Percentiles rank a stretch among this genome's conserved stretches.
phyloP scores from a whole-genome alignment of 176 grass and related monocot species.

The Luzula sylvatica region DNA sequence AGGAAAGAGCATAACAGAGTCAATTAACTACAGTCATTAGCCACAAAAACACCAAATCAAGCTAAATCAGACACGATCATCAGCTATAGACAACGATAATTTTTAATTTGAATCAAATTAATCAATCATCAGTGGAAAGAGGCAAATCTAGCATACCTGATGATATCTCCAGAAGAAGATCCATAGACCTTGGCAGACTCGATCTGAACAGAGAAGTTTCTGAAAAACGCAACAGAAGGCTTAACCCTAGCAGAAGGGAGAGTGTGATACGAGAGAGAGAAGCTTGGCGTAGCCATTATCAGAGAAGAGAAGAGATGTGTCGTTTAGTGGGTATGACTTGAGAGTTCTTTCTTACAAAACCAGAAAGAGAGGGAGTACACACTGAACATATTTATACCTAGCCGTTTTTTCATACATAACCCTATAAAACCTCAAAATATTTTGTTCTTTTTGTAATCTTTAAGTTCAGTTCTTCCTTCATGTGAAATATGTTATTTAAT shows the following conservation, averaged over 20 bases:
- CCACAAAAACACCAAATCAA: neutral
- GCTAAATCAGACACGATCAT: conserved; percentile 7
- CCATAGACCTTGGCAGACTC: neutral
- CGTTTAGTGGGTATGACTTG: too few species aligned
- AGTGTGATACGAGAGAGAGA: conserved; percentile 2
- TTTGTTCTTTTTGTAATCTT: too few species aligned
- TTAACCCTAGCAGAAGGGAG: neutral
- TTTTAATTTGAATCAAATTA: neutral
- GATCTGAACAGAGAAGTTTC: neutral
- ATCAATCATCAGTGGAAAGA: neutral
- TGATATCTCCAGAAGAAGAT: neutral
- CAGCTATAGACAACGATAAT: neutral
- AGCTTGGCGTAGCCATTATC: conserved; percentile 15
- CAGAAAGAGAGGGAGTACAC: too few species aligned
- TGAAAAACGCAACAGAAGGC: neutral
- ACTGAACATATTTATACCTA: too few species aligned
- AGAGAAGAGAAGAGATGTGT: too few species aligned
- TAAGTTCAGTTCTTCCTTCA: too few species aligned
- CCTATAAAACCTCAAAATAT: too few species aligned
- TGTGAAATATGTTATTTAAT: too few species aligned
- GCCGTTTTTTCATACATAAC: too few species aligned
- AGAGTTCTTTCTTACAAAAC: too few species aligned
- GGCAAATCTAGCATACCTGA: conserved; percentile 3
- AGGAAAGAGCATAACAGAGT: too few species aligned
- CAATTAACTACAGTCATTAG: neutral